phyloP scores from a whole-genome alignment of 1,284 basidiomycete genomes.

The Marasmius fiardii region DNA sequence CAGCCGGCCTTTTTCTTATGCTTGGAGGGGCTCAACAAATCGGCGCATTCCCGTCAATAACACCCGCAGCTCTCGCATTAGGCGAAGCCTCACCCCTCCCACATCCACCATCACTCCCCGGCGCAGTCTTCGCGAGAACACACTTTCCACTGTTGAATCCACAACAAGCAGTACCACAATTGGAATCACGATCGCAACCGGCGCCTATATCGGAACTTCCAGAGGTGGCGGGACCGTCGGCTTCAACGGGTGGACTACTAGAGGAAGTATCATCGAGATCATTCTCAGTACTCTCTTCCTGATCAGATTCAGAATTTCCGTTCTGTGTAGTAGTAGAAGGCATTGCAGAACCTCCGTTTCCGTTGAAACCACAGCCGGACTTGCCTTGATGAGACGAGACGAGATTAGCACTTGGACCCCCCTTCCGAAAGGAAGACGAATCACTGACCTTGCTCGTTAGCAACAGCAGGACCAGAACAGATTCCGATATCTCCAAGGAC shows the following conservation, averaged over 20 bases:
- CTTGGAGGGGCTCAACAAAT: background rate
- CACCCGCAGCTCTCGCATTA: background rate
- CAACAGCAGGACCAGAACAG: conserved; percentile 1
- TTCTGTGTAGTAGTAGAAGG: background rate
- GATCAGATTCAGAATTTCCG: background rate
- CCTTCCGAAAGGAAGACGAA: background rate
- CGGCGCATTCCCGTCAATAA: background rate
- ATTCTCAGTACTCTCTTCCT: background rate
- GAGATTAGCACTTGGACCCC: background rate
- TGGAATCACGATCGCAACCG: background rate
- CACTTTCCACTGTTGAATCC: background rate
- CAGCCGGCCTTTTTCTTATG: too few relatives aligned
- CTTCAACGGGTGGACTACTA: background rate
- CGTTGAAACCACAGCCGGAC: background rate
- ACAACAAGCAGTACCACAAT: background rate
- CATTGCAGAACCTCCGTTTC: background rate
- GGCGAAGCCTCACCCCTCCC: background rate
- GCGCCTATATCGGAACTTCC: background rate
- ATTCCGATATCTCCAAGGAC: background rate
- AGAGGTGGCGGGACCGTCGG: background rate
- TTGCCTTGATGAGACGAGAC: background rate
- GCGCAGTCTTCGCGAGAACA: background rate
- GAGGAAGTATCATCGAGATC: background rate
- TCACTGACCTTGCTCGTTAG: background rate
- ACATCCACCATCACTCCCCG: background rate